These are phyloP conservation scores for Amyloporia xantha DNA, from an alignment of 768 basidiomycete species.

Conservation along the genomic window DNA sequence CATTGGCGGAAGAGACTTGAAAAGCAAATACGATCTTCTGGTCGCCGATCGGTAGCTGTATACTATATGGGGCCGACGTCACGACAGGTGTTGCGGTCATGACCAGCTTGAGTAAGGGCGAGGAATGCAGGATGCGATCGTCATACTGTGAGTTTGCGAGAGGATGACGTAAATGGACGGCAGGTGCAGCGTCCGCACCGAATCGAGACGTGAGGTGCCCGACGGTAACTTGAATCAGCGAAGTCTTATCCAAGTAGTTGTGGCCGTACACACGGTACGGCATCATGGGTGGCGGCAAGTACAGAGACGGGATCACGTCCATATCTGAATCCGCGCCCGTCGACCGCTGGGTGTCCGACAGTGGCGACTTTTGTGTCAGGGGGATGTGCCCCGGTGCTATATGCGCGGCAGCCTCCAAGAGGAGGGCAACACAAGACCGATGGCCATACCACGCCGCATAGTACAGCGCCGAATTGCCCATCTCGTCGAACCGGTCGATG, in stretches of 20 bases:
- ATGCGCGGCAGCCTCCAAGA: conserved; percentile 38
- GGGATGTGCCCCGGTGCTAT: conserved; percentile 16
- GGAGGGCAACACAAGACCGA: conserved; percentile 53
- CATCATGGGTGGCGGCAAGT: conserved; percentile 96
- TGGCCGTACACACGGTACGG: conserved; percentile 97
- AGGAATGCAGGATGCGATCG: conserved; percentile 60
- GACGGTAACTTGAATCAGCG: conserved; percentile 80
- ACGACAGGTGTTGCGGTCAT: conserved; percentile 85
- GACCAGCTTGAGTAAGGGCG: conserved; percentile 88
- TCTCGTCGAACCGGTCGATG: conserved; percentile 75
- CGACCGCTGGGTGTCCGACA: conserved; percentile 18
- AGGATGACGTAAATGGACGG: conserved; percentile 68
- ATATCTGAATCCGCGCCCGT: conserved; percentile 56
- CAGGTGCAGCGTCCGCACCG: conserved; percentile 32
- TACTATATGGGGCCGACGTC: conserved; percentile 82
- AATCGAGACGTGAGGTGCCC: conserved; percentile 51
- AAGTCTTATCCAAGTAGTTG: conserved; percentile 84
- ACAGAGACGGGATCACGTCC: conserved; percentile 91
- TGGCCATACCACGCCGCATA: conserved; percentile 98
- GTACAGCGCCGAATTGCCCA: conserved; percentile 78
- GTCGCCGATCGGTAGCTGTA: conserved; percentile 77
- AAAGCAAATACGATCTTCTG: conserved; percentile 74
- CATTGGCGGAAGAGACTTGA: conserved; percentile 70
- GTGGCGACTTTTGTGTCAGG: conserved; percentile 18
- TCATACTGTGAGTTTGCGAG: conserved; percentile 63